Evolutionary conservation across 768 basidiomycete species (phyloP).

Genomic region (Hygrophoropsis aurantiaca): DNA sequence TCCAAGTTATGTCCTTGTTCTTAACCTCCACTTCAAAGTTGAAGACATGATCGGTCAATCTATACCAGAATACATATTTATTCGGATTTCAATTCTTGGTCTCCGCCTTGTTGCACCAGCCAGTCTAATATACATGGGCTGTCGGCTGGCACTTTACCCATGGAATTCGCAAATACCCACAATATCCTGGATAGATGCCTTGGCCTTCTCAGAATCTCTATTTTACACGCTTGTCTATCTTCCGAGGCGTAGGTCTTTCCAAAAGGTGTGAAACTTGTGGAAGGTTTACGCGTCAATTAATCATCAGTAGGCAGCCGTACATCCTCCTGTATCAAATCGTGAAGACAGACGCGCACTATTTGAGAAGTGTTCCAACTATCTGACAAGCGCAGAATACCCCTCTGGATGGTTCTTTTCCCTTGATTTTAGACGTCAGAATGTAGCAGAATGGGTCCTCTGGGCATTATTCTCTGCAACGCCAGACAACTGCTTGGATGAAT

Average conservation of each 20-base stretch:
- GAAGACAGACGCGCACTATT: conserved; percentile 49
- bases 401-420: conserved; percentile 55
- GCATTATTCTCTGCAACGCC: conserved; percentile 50
- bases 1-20: too few relatives aligned
- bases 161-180: neutral
- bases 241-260: conserved; percentile 45
- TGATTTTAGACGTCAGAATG: conserved; percentile 44
- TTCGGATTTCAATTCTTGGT: conserved; percentile 41
- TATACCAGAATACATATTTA: conserved; percentile 53
- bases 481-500: conserved; percentile 31
- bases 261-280: conserved; percentile 41
- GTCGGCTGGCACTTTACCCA: conserved; percentile 12
- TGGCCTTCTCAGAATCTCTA: conserved; percentile 41
- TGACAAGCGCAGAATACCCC: conserved; percentile 26
- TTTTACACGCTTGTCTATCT: conserved; percentile 54
- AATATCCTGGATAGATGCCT: conserved; percentile 22
- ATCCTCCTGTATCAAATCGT: conserved; percentile 38
- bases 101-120: conserved; percentile 52
- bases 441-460: conserved; percentile 66
- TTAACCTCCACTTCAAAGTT: neutral
- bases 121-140: conserved; percentile 40
- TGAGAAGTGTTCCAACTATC: conserved; percentile 38
- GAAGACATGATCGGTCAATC: conserved; percentile 47
- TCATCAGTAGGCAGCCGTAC: conserved; percentile 30
- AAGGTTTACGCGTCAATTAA: neutral